Percentiles rank a stretch among this genome's conserved stretches.
phyloP scores from a whole-genome alignment of 2,329 filamentous ascomycete species.

The Neonectria sp. region DNA sequence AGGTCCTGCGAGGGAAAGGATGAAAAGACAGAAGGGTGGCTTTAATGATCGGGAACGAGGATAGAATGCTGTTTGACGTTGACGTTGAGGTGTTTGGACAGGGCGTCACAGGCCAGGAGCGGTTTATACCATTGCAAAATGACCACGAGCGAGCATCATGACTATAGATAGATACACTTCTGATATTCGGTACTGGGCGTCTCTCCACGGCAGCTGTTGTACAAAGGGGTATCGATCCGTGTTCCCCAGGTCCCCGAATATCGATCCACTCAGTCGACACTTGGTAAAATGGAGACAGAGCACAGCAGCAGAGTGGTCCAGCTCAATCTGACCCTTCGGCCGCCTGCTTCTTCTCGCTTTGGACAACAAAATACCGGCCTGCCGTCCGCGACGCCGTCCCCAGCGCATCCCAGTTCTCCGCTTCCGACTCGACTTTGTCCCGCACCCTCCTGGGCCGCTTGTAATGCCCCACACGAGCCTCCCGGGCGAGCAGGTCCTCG shows the following conservation, averaged over 20 bases:
- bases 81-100: neutral
- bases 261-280: neutral
- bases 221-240: slow-evolving; percentile 36
- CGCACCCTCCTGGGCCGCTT: slow-evolving; percentile 59
- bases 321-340: slow-evolving; percentile 41
- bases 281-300: slow-evolving; percentile 13
- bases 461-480: slow-evolving; percentile 73
- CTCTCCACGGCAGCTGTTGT: slow-evolving; percentile 14
- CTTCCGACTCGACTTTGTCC: slow-evolving; percentile 58
- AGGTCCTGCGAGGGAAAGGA: neutral
- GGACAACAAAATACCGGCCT: slow-evolving; percentile 84
- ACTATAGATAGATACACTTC: slow-evolving; percentile 19
- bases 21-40: slow-evolving; percentile 11
- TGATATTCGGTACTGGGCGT: slow-evolving; percentile 6
- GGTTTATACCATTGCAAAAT: slow-evolving; percentile 14
- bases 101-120: slow-evolving; percentile 4
- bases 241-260: neutral
- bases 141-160: slow-evolving; percentile 26
- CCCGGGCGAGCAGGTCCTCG: slow-evolving; percentile 68
- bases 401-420: slow-evolving; percentile 80
- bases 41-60: slow-evolving; percentile 26
- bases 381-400: slow-evolving; percentile 75
- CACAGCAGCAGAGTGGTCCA: neutral
- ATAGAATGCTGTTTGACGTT: slow-evolving; percentile 22
- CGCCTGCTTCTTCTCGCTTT: slow-evolving; percentile 65